A percentile compares a stretch with the other conserved stretches of the same genome.
phyloP scores from a whole-genome alignment of 2,329 filamentous ascomycete genomes.

The Penicillium sp. region DNA sequence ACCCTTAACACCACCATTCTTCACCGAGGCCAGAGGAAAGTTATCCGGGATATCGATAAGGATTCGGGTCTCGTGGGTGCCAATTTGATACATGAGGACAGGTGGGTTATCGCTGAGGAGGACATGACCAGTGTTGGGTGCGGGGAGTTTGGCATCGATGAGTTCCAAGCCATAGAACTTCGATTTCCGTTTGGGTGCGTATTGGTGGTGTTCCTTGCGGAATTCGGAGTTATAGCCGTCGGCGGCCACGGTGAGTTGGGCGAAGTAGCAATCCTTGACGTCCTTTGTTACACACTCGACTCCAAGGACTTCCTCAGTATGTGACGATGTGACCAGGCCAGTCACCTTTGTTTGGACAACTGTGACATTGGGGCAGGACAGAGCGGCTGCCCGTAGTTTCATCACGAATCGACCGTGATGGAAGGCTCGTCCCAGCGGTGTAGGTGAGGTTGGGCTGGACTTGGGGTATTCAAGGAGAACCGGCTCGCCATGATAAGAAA shows the following conservation, averaged over 20 bases:
- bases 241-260: constrained; percentile 78
- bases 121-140: constrained; percentile 77
- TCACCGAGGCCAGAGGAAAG: constrained; percentile 68
- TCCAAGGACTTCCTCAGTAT: constrained; percentile 72
- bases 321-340: constrained; percentile 67
- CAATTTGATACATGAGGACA: constrained; percentile 93
- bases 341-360: constrained; percentile 87
- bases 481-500: constrained; percentile 73
- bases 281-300: constrained; percentile 70
- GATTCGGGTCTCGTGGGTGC: constrained; percentile 85
- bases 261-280: constrained; percentile 77
- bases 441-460: constrained; percentile 48
- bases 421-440: constrained; percentile 74
- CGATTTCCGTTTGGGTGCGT: constrained; percentile 68
- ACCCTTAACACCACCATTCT: constrained; percentile 76
- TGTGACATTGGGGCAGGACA: constrained; percentile 76
- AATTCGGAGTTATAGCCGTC: constrained; percentile 94
- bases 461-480: constrained; percentile 77
- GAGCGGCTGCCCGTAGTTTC: constrained; percentile 72
- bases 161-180: constrained; percentile 95
- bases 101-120: constrained; percentile 75
- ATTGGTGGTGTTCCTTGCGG: constrained; percentile 71
- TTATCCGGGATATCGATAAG: constrained; percentile 83
- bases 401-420: constrained; percentile 93
- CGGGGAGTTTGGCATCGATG: constrained; percentile 77